These are phyloP conservation scores for Botryotinia narcissicola DNA, from an alignment of 2,329 filamentous ascomycete species.

Conservation along the genomic window DNA sequence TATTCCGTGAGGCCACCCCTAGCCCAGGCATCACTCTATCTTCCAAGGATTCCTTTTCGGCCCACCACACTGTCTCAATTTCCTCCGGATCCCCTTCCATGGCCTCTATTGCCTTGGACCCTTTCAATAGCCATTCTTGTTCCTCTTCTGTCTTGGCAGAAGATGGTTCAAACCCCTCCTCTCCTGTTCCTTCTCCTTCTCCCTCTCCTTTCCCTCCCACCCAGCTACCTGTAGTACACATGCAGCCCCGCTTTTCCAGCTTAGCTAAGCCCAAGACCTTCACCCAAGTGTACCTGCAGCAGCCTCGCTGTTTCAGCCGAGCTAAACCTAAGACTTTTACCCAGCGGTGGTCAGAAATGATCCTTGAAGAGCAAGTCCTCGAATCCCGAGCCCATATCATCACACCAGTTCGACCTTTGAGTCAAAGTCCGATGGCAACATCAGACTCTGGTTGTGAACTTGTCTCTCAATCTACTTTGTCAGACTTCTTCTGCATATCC, in stretches of 20 bases:
- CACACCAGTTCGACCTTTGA: constrained; percentile 4
- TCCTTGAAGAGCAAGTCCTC: background rate
- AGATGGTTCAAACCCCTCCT: background rate
- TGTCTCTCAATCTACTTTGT: constrained; percentile 3
- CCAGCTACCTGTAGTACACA: background rate
- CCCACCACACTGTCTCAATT: background rate
- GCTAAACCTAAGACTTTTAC: background rate
- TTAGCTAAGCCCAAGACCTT: background rate
- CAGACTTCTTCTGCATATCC: background rate
- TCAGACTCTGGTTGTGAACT: constrained; percentile 11
- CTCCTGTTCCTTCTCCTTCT: no score
- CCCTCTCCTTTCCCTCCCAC: background rate
- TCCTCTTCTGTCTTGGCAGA: constrained; percentile 1
- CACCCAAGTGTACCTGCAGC: background rate
- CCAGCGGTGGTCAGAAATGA: background rate
- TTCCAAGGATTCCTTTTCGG: background rate
- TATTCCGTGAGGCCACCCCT: background rate
- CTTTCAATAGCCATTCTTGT: background rate
- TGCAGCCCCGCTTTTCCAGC: constrained; percentile 2
- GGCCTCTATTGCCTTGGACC: background rate
- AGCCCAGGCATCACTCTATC: background rate
- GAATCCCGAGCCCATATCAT: background rate
- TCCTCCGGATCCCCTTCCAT: background rate
- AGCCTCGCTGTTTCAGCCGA: background rate
- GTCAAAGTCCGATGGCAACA: background rate